Base-by-base conservation (phyloP, 805 yeast genomes). In the Saturnispora ahearnii region DNA sequence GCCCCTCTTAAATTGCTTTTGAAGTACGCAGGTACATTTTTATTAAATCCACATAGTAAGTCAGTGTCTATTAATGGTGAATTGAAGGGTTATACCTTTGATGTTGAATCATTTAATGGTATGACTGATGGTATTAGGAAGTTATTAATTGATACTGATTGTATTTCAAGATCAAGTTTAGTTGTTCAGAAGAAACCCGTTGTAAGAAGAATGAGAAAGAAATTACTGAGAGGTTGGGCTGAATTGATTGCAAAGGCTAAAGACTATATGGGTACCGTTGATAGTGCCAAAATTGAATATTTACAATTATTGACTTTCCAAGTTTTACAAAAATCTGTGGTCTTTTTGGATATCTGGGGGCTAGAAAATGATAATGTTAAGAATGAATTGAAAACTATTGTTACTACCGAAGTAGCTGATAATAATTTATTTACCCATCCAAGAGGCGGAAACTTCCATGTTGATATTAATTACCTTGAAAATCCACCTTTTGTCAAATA, bases 161-260 rank as follows among this genome's bases (percentile, higher is more conserved):
- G 91, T 66, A 74, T 86, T 18, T 84, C 93, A 1, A 70, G 93
- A 55, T 78, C 88, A 1, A 82, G 82, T 55, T 81, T 80, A 30
- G 72, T 84, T 43, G 90, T 86, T 5, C 78, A 80, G 53, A 73
- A 74, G 53, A 73, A 77, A 46, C 82, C 87, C 2, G 62, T 75
- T 3, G 77, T 86, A 13, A 70, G 87, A 50, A 79, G 75, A 54
- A 71, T 80, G 48, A 73, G 95, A 55, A 86, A 86, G 62, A 73
- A 79, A 36, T 65, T 86, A 49, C 71, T 86, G 31, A 83, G 90
- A 2, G 90, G 84, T 60, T 86, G 95, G 95, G 84, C 85, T 55
- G 81, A 79, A 47, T 68, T 86, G 38, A 82, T 84, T 81, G 73
- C 79, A 36, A 84, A 82, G 59, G 90, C 91, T 1, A 84, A 82